Evolutionary conservation across 2,329 filamentous ascomycete species (phyloP), one percentile per base, ranked within the genome.

Genomic region (Cercospora sesami): DNA sequence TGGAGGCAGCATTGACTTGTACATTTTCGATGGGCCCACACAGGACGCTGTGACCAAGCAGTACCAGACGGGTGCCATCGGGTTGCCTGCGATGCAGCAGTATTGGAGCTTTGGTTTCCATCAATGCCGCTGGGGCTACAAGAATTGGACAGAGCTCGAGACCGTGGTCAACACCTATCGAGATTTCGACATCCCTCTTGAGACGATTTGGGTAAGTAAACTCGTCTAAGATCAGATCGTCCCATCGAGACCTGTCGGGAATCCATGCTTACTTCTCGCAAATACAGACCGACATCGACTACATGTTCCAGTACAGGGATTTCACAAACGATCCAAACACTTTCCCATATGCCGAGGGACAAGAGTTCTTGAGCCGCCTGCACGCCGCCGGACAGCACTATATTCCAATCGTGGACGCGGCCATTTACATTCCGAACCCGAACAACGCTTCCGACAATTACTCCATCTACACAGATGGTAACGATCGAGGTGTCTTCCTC

Each of bases 81-180:
- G 92, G 0, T 81, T 91, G 5, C 91, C 92, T 1, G 89, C 89
- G 0, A 89, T 94, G 87, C 90, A 94, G 75, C 89, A 91, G 72
- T 95, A 95, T 80, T 94, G 88, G 84, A 88, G 89, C 0, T 87
- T 96, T 68, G 93, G 93, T 0, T 94, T 86, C 76, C 92, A 96
- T 72, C 92, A 96, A 77, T 94, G 91, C 73, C 86, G 91, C 68
- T 95, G 92, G 89, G 92, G 92, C 0, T 95, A 95, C 77, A 81
- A 85, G 45, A 92, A 91, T 73, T 93, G 90, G 87, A 86, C 86
- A 1, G 83, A 87, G 30, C 75, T 92, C 3, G 85, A 90, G 70
- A 86, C 86, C 71, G 83, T 87, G 10, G 81, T 86, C 33, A 79
- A 84, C 59, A 83, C 82, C 62, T 86, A 85, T 76, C 82, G 80